Evolutionary conservation across 1,139 yeast species (phyloP).

Genomic region (Chernovozyma aurita): DNA sequence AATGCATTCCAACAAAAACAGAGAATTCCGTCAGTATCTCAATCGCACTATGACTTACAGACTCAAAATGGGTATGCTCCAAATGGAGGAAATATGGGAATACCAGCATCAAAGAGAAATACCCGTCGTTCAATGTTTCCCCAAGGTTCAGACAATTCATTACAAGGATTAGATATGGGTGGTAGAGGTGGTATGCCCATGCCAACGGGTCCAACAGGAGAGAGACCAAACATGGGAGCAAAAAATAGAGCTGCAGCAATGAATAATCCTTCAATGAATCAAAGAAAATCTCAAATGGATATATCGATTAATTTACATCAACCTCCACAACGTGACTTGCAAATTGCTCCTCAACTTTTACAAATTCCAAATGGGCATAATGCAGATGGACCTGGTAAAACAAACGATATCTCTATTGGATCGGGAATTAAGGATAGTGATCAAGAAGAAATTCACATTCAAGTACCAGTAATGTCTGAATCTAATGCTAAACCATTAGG

Average conservation of each 20-base stretch:
- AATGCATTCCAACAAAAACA: conserved; percentile 9
- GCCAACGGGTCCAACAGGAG: conserved; percentile 18
- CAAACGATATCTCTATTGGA: conserved; percentile 29
- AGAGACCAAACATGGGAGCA: conserved; percentile 5
- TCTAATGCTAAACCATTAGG: conserved; percentile 34
- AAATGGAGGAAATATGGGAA: conserved; percentile 6
- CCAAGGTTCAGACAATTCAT: conserved; percentile 21
- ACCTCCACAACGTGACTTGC: conserved; percentile 4
- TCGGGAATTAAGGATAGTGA: conserved; percentile 14
- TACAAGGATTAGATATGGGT: conserved; percentile 41
- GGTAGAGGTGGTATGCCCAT: conserved; percentile 51
- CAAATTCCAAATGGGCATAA: conserved; percentile 27
- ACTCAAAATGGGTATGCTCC: conserved; percentile 4
- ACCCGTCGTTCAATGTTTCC: conserved; percentile 38
- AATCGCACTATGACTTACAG: conserved; percentile 11
- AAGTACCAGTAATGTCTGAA: conserved; percentile 13
- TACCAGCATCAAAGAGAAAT: conserved; percentile 22
- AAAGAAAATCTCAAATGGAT: conserved; percentile 13
- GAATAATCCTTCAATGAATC: conserved; percentile 14
- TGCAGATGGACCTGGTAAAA: conserved; percentile 19
- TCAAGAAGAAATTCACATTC: conserved; percentile 10
- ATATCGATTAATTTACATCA: not conserved
- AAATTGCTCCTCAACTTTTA: conserved; percentile 10
- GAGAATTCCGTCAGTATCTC: conserved; percentile 14
- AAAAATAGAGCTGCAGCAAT: conserved; percentile 8